Evolutionary conservation across 495 filamentous ascomycete genomes (phyloP).

Genomic region (Daldinia vernicosa): DNA sequence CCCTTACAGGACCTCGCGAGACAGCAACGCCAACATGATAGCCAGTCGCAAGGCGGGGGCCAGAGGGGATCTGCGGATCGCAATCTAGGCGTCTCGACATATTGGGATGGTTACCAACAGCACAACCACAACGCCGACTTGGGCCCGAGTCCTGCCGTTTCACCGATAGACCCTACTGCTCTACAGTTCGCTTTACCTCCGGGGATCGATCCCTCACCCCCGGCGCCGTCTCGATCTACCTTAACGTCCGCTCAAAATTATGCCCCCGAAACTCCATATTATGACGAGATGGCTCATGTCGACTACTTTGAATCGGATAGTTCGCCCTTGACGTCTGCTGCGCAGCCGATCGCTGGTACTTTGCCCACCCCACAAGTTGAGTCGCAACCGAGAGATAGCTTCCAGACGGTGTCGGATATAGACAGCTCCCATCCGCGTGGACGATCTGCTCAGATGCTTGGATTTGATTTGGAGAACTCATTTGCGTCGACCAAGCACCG

Average conservation of each 20-base stretch:
- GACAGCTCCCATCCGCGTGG: conserved; percentile 54
- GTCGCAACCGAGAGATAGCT: conserved; percentile 68
- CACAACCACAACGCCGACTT: conserved; percentile 41
- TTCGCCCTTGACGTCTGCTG: conserved; percentile 67
- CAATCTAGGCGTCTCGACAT: conserved; percentile 56
- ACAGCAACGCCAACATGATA: conserved; percentile 58
- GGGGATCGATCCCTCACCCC: conserved; percentile 47
- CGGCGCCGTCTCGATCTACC: conserved; percentile 35
- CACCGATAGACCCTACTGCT: conserved; percentile 57
- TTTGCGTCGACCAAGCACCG: conserved; percentile 51
- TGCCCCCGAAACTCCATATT: conserved; percentile 54
- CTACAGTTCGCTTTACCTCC: conserved; percentile 61
- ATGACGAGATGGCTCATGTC: conserved; percentile 63
- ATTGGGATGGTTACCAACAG: conserved; percentile 55
- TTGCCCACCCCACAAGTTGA: conserved; percentile 58
- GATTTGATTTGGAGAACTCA: conserved; percentile 63
- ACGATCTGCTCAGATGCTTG: conserved; percentile 54
- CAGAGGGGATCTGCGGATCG: conserved; percentile 44
- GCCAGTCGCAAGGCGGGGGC: conserved; percentile 45
- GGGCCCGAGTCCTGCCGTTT: conserved; percentile 38
- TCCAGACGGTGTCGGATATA: conserved; percentile 66
- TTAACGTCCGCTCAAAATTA: conserved; percentile 49
- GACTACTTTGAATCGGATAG: conserved; percentile 75
- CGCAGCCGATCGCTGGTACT: conserved; percentile 74
- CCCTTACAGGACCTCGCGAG: conserved; percentile 83